Evolutionary conservation across 352 stramenopile species (phyloP), one percentile per base, ranked within the genome.

Genomic region (Phytophthora boehmeriae): DNA sequence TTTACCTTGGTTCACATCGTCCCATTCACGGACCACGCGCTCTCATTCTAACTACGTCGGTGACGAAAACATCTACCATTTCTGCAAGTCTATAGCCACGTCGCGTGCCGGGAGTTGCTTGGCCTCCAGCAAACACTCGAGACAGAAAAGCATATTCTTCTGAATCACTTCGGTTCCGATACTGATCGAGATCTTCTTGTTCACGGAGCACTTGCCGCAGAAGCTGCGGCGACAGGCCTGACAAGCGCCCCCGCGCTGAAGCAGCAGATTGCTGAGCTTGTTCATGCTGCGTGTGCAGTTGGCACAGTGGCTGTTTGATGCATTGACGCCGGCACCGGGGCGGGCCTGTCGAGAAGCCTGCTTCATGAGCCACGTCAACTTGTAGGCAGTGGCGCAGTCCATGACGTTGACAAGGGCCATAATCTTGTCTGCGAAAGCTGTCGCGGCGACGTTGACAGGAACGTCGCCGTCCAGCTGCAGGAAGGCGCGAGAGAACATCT

Each of bases 401-500:
- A 73, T 73, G 19, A 69, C 69, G 30, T 63, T 54, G 2, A 66
- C 61, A 23, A 80, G 59, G 6, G 58, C 46, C 68, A 77, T 65
- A n/a, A 80, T 42, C 9, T 73, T 74, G 20, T 73, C 65, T 9
- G 68, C 72, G 39, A 70, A 72, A 17, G 69, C 52, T 2, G 59
- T 47, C 5, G 61, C 59, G 5, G 56, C 63, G 14, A 77, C 54
- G 17, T 73, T 82, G n/a, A 66, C 65, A 0, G 61, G 66, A n/a
- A 82, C 46, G 44, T 75, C 63, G 14, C 73, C 73, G 19, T 75
- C 55, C 32, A 76, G 22, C 30, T 82, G 65, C 14, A 82, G 11
- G 32, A 75, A 75, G 4, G 66, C 73, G n/a, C 69, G 69, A 5
- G 62, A 73, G 47, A 82, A 82, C 66, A 82, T 67, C 27, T 76